Evolutionary conservation across 2,329 filamentous ascomycete genomes (phyloP).

Genomic region (Knufia petricola): DNA sequence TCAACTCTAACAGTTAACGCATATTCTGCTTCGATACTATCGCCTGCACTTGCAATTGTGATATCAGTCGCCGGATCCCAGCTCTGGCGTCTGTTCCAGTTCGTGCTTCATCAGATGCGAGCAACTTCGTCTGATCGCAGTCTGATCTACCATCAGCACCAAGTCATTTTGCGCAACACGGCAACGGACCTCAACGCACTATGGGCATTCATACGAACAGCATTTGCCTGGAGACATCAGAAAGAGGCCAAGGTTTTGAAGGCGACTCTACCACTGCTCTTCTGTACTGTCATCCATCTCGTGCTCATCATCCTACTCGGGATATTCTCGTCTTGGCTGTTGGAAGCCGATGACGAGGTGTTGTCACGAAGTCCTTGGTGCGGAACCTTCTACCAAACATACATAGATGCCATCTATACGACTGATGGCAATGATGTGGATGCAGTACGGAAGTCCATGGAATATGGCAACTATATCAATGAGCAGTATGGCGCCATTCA

Average conservation of each 20-base stretch:
- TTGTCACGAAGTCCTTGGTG: conserved; percentile 7
- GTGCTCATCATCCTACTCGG: conserved; percentile 3
- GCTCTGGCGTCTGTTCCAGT: conserved; percentile 10
- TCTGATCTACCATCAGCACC: conserved; percentile 11
- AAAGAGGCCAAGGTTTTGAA: conserved; percentile 3
- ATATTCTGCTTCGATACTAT: conserved; percentile 15
- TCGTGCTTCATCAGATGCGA: conserved; percentile 5
- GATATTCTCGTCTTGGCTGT: conserved; percentile 8
- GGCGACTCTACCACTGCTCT: conserved; percentile 4
- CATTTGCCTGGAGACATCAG: conserved; percentile 10
- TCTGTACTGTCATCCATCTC: conserved; percentile 6
- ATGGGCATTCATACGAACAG: conserved; percentile 1
- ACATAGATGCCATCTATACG: background rate
- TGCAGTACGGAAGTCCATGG: background rate
- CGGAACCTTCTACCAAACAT: conserved; percentile 3
- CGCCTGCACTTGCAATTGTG: conserved; percentile 9
- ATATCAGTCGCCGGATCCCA: conserved; percentile 10
- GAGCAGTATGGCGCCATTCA: conserved; percentile 4
- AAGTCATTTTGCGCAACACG: conserved; percentile 11
- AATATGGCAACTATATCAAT: conserved; percentile 7
- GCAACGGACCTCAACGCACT: conserved; percentile 8
- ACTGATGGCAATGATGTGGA: background rate
- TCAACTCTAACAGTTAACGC: conserved; percentile 24
- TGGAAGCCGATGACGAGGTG: conserved; percentile 6
- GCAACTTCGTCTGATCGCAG: background rate